Evolutionary conservation across 1,284 basidiomycete species (phyloP).

Genomic region (Boletellus sp.): DNA sequence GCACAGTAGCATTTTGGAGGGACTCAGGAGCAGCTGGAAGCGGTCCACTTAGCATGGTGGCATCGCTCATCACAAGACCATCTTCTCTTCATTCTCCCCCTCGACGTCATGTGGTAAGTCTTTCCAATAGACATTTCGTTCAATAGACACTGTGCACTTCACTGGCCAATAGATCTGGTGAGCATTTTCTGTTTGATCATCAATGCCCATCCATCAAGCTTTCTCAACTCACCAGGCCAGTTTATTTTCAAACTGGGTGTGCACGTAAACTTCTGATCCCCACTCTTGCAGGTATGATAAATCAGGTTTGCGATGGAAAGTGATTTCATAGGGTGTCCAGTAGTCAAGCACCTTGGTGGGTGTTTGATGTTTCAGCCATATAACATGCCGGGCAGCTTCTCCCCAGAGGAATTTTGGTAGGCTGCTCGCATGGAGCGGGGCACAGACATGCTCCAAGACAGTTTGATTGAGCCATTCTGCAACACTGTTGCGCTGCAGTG

Average conservation of each 20-base stretch:
- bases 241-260: too few species aligned
- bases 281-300: too few species aligned
- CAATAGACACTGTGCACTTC: not conserved
- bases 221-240: too few species aligned
- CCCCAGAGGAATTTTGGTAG: not conserved
- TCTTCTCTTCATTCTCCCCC: too few species aligned
- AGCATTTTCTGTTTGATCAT: not conserved
- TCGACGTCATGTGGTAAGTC: too few species aligned
- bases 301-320: too few species aligned
- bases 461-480: not conserved
- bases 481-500: not conserved
- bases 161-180: not conserved
- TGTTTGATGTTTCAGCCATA: not conserved
- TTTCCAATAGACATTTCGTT: not conserved
- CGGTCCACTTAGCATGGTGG: too few species aligned
- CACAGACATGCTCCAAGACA: not conserved
- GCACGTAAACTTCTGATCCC: too few species aligned
- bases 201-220: not conserved
- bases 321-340: not conserved
- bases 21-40: too few species aligned
- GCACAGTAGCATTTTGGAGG: too few species aligned
- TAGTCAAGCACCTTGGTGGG: not conserved
- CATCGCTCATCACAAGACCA: too few species aligned
- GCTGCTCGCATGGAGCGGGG: not conserved
- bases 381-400: not conserved